Percentiles rank a stretch among this genome's conserved stretches.
Conservation (phyloP, 257 asterid species). For the Sherardia arvensis region DNA sequence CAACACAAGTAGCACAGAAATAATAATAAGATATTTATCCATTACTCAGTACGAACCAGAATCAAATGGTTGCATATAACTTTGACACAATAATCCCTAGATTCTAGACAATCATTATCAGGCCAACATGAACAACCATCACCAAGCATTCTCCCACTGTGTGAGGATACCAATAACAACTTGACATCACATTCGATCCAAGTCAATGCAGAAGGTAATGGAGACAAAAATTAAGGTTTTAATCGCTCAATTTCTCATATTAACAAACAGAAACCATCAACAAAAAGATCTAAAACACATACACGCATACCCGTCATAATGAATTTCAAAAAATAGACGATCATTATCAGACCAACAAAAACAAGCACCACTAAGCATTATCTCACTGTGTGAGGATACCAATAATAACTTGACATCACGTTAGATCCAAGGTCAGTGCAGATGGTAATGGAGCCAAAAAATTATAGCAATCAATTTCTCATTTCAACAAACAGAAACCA, state of each 20-base stretch:
- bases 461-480: too few species aligned
- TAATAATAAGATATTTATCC: neutral
- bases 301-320: neutral
- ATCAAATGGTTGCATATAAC: neutral
- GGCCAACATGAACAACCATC: neutral
- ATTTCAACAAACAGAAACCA: neutral
- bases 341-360: too few species aligned
- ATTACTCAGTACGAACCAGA: neutral
- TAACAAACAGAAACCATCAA: neutral
- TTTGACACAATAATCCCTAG: neutral
- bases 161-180: too few species aligned
- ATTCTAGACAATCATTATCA: neutral
- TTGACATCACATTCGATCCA: too few species aligned
- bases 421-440: too few species aligned
- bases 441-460: too few species aligned
- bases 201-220: too few species aligned
- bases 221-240: neutral
- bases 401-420: too few species aligned
- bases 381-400: too few species aligned
- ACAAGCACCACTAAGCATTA: too few species aligned
- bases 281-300: neutral
- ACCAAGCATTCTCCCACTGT: too few species aligned
- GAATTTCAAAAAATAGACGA: too few species aligned
- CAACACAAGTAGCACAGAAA: neutral
- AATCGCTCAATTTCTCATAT: neutral